Percentiles rank a stretch among this genome's conserved stretches.
phyloP scores from a whole-genome alignment of 176 grass and related monocot genomes.

The Alloteropsis semialata region DNA sequence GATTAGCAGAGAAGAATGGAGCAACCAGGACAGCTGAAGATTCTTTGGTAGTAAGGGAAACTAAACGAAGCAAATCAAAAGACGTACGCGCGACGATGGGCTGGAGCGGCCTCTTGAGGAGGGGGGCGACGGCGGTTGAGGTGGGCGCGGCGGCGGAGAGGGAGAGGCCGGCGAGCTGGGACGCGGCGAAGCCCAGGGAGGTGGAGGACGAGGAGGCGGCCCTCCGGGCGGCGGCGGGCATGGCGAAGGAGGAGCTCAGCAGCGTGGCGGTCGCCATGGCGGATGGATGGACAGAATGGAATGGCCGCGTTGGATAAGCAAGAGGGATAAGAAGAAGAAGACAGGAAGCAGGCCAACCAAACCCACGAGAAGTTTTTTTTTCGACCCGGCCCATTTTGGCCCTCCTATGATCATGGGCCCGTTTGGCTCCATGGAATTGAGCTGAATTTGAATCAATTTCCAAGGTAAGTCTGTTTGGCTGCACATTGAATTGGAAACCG shows the following conservation, averaged over 20 bases:
- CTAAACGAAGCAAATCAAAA: neutral
- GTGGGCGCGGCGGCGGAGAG: neutral
- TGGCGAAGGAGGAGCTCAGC: constrained; percentile 37
- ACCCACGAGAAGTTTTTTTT: neutral
- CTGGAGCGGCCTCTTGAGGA: constrained; percentile 24
- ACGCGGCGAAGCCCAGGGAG: constrained; percentile 43
- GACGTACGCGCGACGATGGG: constrained; percentile 47
- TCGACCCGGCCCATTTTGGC: neutral
- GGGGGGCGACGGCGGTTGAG: neutral
- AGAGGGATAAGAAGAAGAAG: neutral
- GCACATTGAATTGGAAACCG: too few species aligned
- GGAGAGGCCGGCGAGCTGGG: constrained; percentile 43
- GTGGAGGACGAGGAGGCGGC: neutral
- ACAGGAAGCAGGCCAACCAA: neutral
- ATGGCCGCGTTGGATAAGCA: neutral
- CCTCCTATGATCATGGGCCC: neutral
- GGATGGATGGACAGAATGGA: neutral
- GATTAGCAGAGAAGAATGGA: neutral
- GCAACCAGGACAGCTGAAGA: neutral
- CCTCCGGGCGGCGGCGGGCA: constrained; percentile 25
- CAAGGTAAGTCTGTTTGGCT: too few species aligned
- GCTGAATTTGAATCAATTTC: too few species aligned
- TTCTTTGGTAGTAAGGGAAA: too few species aligned
- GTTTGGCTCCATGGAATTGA: too few species aligned
- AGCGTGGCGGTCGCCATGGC: constrained; percentile 43